phyloP scores from a whole-genome alignment of 192 early-diverging fungal species.

The Globomyces pollinis-pini region DNA sequence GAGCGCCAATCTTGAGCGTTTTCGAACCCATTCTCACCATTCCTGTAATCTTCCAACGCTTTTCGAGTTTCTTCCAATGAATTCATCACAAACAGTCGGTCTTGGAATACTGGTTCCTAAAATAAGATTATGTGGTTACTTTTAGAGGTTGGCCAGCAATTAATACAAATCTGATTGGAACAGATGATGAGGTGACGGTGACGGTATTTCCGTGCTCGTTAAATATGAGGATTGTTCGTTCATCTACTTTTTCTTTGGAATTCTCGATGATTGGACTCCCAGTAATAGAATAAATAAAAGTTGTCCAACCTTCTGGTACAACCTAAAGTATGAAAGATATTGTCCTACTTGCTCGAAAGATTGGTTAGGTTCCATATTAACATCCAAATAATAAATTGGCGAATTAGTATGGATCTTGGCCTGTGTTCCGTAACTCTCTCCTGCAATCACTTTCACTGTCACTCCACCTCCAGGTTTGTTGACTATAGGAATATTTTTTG shows the following conservation, averaged over 20 bases:
- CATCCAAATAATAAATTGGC: conserved; percentile 74
- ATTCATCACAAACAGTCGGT: conserved; percentile 67
- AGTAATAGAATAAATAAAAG: conserved; percentile 56
- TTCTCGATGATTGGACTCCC: conserved; percentile 46
- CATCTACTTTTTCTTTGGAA: conserved; percentile 34
- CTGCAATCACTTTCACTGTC: conserved; percentile 78
- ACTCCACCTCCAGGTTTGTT: conserved; percentile 37
- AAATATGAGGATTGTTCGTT: conserved; percentile 40
- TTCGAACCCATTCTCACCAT: conserved; percentile 63
- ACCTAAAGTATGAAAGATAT: no score
- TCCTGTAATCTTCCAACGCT: conserved; percentile 49
- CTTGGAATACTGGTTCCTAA: conserved; percentile 45
- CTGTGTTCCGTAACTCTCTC: conserved; percentile 62
- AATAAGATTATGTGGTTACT: no score
- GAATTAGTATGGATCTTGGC: conserved; percentile 67
- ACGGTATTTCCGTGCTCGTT: conserved; percentile 25
- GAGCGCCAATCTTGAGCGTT: conserved; percentile 44
- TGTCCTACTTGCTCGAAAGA: conserved; percentile 34
- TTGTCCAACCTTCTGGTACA: conserved; percentile 47
- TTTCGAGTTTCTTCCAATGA: conserved; percentile 44
- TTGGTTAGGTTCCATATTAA: conserved; percentile 52
- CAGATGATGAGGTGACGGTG: conserved; percentile 31
- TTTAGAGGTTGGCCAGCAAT: conserved; percentile 55
- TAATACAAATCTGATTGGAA: conserved; percentile 50
- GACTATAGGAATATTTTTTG: conserved; percentile 57